phyloP scores from a whole-genome alignment of 768 basidiomycete species.

The Tricholoma terreum region DNA sequence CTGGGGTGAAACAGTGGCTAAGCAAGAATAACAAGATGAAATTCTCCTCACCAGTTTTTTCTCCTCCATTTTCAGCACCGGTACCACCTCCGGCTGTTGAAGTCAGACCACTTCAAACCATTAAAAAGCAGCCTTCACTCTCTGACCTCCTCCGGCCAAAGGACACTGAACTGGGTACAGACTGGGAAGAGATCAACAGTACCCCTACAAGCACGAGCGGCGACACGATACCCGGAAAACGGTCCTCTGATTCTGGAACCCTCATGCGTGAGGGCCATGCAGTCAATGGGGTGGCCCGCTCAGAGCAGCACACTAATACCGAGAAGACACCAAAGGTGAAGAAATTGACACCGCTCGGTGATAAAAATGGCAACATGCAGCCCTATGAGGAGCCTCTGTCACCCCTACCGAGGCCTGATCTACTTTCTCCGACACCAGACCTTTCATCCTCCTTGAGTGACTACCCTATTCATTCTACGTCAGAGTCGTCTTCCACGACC shows the following conservation, averaged over 20 bases:
- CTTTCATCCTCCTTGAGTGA: conserved; percentile 75
- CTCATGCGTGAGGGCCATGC: conserved; percentile 8
- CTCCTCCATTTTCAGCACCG: conserved; percentile 22
- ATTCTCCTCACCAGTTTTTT: conserved; percentile 39
- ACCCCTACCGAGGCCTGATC: conserved; percentile 49
- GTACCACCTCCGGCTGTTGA: conserved; percentile 24
- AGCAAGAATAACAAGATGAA: conserved; percentile 60
- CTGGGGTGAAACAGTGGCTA: conserved; percentile 81
- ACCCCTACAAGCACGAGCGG: conserved; percentile 48
- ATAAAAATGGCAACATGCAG: conserved; percentile 16
- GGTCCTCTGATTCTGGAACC: conserved; percentile 13
- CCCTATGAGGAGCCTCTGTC: conserved; percentile 36
- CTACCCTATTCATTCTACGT: conserved; percentile 65
- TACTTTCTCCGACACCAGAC: conserved; percentile 68
- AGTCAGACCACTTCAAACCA: conserved; percentile 33
- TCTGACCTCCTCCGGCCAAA: conserved; percentile 65
- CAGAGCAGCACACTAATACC: conserved; percentile 28
- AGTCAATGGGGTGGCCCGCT: conserved; percentile 14
- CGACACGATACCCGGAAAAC: conserved; percentile 28
- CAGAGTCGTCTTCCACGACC: conserved; percentile 69
- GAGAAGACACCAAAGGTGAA: conserved; percentile 42
- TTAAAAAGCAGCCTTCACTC: conserved; percentile 61
- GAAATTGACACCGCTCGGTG: conserved; percentile 31
- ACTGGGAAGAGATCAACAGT: conserved; percentile 63
- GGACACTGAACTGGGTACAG: conserved; percentile 51